Evolutionary conservation across 805 yeast species (phyloP), one percentile per base, ranked within the genome.

Genomic region (Wickerhamomyces bisporus): DNA sequence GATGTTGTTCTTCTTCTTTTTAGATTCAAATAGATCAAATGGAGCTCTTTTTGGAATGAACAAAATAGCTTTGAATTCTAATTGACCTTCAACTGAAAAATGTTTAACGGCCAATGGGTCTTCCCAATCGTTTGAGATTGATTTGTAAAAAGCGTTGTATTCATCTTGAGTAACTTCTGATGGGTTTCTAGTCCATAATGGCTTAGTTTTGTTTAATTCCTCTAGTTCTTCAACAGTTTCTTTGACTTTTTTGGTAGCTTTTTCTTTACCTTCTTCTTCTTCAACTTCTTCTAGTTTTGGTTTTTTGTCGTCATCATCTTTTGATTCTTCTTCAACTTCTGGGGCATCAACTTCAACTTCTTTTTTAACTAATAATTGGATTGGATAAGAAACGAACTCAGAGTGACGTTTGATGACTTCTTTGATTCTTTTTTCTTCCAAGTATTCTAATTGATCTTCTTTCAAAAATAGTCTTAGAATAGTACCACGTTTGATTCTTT

Each of bases 41-140:
- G 99, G 98, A 59, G 99, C 97, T 77, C 98, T 88, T 78, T 85
- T 86, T 71, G 99, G 99, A 71, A 93, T 79, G 63, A 87, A 93
- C 60, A 93, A 75, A 62, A 93, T 93, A 49, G 98, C 98, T 75
- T 83, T 89, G 81, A 93, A 93, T 77, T 93, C 99, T 60, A 93
- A 80, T 77, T 93, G 98, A 78, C 99, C 99, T 77, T 93, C 99
- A 62, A 93, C 99, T 36, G 96, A 86, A 79, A 93, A 93, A 75
- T 93, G 99, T 80, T 93, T 93, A 55, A 93, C 98, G 53, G 97
- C 97, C 65, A 93, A 80, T 71, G 96, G 99, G 66, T 93, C 98
- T 76, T 93, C 98, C 98, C 98, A 93, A 72, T 93, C 99, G 72
- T 93, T 93, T 41, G 98, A 89, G 62, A 93, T 93, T 36, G 98